Conservation (phyloP, 1,284 basidiomycete species). For the Ceratobasidium papillatum region DNA sequence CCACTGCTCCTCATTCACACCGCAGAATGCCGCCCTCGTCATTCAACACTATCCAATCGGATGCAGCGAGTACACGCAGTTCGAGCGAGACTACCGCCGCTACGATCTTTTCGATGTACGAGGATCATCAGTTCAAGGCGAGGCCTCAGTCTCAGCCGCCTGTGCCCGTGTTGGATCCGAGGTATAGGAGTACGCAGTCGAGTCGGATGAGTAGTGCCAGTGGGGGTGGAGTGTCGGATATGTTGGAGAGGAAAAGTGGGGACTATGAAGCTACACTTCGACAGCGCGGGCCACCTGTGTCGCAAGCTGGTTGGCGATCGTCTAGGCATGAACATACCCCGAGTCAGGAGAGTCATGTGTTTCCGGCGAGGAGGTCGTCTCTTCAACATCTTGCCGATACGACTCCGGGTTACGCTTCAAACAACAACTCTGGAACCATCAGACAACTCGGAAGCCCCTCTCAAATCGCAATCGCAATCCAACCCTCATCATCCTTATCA, state of each 20-base stretch:
- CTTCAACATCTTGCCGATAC: constrained; percentile 6
- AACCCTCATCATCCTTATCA: neutral
- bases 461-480: neutral
- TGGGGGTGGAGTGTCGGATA: neutral
- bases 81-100: constrained; percentile 69
- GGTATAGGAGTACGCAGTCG: constrained; percentile 40
- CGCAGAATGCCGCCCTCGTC: neutral
- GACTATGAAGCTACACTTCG: constrained; percentile 6
- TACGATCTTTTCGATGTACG: constrained; percentile 84
- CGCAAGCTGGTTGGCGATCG: neutral
- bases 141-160: neutral
- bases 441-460: neutral
- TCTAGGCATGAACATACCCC: neutral
- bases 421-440: neutral
- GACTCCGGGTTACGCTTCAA: too few species aligned
- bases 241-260: neutral
- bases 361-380: neutral
- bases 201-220: constrained; percentile 24
- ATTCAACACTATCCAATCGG: constrained; percentile 5
- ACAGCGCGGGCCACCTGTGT: neutral
- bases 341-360: neutral
- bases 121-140: constrained; percentile 49
- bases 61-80: constrained; percentile 37
- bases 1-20: neutral
- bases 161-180: constrained; percentile 33